Percentiles rank a stretch among this genome's conserved stretches.
These are phyloP conservation scores for Botryosphaeria dothidea DNA, from an alignment of 2,329 filamentous ascomycete genomes.

Conservation along the genomic window DNA sequence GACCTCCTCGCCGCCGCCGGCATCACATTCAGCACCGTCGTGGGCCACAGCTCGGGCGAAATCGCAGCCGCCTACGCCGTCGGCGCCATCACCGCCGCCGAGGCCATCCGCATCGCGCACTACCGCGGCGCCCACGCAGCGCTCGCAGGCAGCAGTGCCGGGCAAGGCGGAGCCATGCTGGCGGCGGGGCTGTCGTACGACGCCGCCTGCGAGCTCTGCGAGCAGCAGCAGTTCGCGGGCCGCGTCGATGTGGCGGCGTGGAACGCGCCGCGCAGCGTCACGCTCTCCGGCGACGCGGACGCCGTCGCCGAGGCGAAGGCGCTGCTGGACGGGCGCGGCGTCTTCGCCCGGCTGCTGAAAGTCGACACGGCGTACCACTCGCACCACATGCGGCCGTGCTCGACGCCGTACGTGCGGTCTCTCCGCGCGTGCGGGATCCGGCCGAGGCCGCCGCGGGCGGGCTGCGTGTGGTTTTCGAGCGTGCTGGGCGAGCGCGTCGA, in stretches of 20 bases:
- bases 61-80: conserved; percentile 41
- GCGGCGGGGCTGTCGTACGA: conserved; percentile 24
- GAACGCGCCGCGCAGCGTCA: conserved; percentile 25
- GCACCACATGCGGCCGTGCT: conserved; percentile 21
- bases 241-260: conserved; percentile 26
- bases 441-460: neutral
- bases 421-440: neutral
- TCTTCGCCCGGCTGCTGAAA: conserved; percentile 21
- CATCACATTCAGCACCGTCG: conserved; percentile 32
- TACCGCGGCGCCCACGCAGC: conserved; percentile 23
- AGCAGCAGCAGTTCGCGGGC: conserved; percentile 20
- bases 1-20: conserved; percentile 31
- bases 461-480: neutral
- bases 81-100: conserved; percentile 24
- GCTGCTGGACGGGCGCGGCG: conserved; percentile 16
- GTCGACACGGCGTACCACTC: conserved; percentile 27
- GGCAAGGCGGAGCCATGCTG: conserved; percentile 37
- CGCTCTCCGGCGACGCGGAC: conserved; percentile 25
- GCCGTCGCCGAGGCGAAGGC: conserved; percentile 18
- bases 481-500: neutral
- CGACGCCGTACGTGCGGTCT: neutral
- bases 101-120: conserved; percentile 28
- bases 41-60: conserved; percentile 46
- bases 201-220: conserved; percentile 18
- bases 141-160: neutral